Conservation (phyloP, 768 basidiomycete species). For the Cantharellus anzutake region DNA sequence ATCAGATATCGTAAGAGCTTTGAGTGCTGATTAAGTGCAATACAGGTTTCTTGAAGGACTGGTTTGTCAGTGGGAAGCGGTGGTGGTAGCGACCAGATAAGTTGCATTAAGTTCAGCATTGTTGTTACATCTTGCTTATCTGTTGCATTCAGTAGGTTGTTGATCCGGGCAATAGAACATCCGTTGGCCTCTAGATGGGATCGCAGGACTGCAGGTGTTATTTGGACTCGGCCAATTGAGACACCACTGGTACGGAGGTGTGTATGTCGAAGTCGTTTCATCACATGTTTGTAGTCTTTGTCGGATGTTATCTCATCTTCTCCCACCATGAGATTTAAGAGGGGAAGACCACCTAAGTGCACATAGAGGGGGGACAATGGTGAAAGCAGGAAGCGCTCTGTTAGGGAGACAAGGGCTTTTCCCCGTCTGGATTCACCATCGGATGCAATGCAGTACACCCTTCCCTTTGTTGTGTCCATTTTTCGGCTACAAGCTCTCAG, state of each 20-base stretch:
- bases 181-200: constrained; percentile 12
- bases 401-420: constrained; percentile 12
- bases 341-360: constrained; percentile 9
- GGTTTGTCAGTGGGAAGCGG: constrained; percentile 6
- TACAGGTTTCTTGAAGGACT: constrained; percentile 9
- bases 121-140: constrained; percentile 20
- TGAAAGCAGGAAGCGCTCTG: constrained; percentile 11
- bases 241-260: constrained; percentile 15
- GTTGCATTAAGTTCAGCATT: constrained; percentile 13
- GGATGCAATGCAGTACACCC: constrained; percentile 11
- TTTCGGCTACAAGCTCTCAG: neutral
- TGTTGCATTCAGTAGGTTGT: constrained; percentile 14
- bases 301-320: constrained; percentile 20
- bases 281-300: constrained; percentile 20
- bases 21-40: constrained; percentile 13
- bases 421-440: constrained; percentile 18
- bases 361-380: constrained; percentile 13
- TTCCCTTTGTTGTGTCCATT: neutral
- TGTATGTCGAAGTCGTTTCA: constrained; percentile 18
- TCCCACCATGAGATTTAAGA: constrained; percentile 19
- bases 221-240: constrained; percentile 11
- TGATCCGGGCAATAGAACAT: constrained; percentile 5
- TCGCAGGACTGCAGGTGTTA: constrained; percentile 13
- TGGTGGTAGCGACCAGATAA: constrained; percentile 14
- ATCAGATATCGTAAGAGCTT: constrained; percentile 9